A percentile compares a stretch with the other conserved stretches of the same genome.
phyloP scores from a whole-genome alignment of 352 stramenopile genomes.

The Phytophthora lateralis region DNA sequence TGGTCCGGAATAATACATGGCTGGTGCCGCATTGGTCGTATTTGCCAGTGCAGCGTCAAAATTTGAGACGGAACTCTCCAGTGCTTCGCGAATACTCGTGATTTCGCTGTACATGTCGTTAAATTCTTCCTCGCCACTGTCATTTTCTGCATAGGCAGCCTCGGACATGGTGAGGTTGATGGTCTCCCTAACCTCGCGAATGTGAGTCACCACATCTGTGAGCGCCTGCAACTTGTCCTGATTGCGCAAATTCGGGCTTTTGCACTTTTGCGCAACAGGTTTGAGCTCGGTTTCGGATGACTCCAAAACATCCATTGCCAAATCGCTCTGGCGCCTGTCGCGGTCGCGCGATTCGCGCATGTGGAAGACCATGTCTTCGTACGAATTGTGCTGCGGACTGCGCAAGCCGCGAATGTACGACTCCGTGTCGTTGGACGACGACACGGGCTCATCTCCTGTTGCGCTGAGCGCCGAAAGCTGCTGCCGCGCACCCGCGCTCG shows the following conservation, averaged over 20 bases:
- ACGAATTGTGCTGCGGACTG: slow-evolving; percentile 59
- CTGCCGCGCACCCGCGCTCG: slow-evolving; percentile 36
- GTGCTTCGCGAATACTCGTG: slow-evolving; percentile 55
- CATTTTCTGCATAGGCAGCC: slow-evolving; percentile 39
- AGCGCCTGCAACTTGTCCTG: slow-evolving; percentile 62
- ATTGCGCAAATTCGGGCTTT: slow-evolving; percentile 26
- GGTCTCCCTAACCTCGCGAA: slow-evolving; percentile 67
- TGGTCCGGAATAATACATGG: slow-evolving; percentile 41
- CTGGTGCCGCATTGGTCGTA: slow-evolving; percentile 39
- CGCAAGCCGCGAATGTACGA: slow-evolving; percentile 52
- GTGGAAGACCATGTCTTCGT: slow-evolving; percentile 65
- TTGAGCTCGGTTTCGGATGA: slow-evolving; percentile 27
- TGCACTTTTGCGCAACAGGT: slow-evolving; percentile 17
- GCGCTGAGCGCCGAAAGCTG: slow-evolving; percentile 17
- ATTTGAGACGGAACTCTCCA: slow-evolving; percentile 57
- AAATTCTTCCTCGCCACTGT: slow-evolving; percentile 39
- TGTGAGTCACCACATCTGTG: slow-evolving; percentile 65
- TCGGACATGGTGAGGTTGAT: slow-evolving; percentile 74
- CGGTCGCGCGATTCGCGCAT: slow-evolving; percentile 60
- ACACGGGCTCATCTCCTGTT: slow-evolving; percentile 39
- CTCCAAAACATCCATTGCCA: slow-evolving; percentile 36
- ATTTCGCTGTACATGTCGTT: slow-evolving; percentile 65
- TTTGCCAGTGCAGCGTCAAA: slow-evolving; percentile 55
- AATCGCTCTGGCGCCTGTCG: slow-evolving; percentile 47
- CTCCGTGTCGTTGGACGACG: slow-evolving; percentile 60